phyloP scores from a whole-genome alignment of 208 protist species.

The Angomonas ambiguus region DNA sequence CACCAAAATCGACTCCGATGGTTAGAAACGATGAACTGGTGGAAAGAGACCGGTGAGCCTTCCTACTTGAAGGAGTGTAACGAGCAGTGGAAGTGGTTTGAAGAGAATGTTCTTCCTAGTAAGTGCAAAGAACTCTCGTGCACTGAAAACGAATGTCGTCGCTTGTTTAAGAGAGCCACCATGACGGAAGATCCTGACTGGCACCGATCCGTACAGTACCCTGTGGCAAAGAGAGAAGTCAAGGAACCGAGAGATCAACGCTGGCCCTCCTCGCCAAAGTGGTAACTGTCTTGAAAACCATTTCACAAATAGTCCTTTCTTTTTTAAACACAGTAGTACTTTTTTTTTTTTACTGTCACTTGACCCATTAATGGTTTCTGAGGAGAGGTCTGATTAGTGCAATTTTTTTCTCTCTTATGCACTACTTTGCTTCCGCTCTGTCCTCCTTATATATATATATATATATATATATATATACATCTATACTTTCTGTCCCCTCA shows the following conservation, averaged over 20 bases:
- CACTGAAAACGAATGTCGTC: conserved; percentile 44
- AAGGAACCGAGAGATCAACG: conserved; percentile 86
- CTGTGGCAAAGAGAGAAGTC: conserved; percentile 56
- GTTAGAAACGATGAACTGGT: conserved; percentile 86
- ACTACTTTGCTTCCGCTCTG: too few species aligned
- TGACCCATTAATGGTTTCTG: not conserved
- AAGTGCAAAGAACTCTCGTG: conserved; percentile 59
- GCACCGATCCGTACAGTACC: conserved; percentile 66
- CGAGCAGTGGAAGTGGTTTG: conserved; percentile 76
- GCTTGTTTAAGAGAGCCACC: conserved; percentile 39
- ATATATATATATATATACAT: too few species aligned
- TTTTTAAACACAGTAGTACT: too few species aligned
- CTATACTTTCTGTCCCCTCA: too few species aligned
- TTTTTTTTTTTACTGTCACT: conserved; percentile 2
- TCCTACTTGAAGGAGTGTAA: conserved; percentile 38
- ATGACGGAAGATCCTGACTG: conserved; percentile 68
- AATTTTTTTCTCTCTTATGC: too few species aligned
- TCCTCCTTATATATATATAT: not conserved
- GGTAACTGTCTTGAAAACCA: conserved; percentile 25
- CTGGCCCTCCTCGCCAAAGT: conserved; percentile 88
- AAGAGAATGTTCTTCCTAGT: conserved; percentile 48
- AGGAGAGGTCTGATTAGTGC: too few species aligned
- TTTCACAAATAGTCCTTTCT: not conserved
- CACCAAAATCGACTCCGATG: conserved; percentile 80
- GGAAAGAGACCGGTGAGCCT: conserved; percentile 71